Conservation (phyloP, 495 filamentous ascomycete species). For the Neurospora sublineolata region DNA sequence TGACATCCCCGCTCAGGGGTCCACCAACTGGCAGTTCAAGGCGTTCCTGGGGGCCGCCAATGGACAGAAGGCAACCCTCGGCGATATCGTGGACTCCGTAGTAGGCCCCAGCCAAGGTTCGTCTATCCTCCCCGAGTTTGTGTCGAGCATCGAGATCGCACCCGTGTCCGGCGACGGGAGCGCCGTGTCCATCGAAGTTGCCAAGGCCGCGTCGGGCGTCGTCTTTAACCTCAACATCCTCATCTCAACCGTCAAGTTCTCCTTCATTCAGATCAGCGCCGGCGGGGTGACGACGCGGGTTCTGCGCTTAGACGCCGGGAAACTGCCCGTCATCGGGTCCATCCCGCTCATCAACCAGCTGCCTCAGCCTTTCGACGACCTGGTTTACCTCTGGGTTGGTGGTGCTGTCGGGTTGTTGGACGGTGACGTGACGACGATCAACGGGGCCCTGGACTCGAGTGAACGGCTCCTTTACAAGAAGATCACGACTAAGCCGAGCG, state of each 20-base stretch:
- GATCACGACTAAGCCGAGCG: background rate
- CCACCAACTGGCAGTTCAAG: background rate
- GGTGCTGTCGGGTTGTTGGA: conserved; percentile 1
- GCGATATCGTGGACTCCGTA: background rate
- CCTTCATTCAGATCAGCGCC: conserved; percentile 2
- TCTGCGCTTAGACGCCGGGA: conserved; percentile 7
- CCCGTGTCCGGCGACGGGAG: background rate
- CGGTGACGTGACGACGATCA: background rate
- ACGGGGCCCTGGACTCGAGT: background rate
- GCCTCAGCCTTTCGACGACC: conserved; percentile 32
- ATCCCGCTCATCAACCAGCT: conserved; percentile 26
- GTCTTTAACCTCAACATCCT: no score
- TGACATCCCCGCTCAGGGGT: background rate
- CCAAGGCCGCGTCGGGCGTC: background rate
- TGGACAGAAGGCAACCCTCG: background rate
- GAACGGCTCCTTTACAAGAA: background rate
- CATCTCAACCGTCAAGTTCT: conserved; percentile 1
- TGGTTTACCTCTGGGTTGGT: conserved; percentile 27
- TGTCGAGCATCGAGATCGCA: background rate
- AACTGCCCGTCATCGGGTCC: conserved; percentile 11
- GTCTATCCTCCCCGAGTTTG: background rate
- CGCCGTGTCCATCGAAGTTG: no score
- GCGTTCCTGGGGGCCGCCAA: background rate
- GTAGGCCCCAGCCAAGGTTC: background rate
- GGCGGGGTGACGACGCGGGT: background rate